These are phyloP conservation scores for Tilletia walkeri DNA, from an alignment of 1,284 basidiomycete genomes.

Conservation along the genomic window DNA sequence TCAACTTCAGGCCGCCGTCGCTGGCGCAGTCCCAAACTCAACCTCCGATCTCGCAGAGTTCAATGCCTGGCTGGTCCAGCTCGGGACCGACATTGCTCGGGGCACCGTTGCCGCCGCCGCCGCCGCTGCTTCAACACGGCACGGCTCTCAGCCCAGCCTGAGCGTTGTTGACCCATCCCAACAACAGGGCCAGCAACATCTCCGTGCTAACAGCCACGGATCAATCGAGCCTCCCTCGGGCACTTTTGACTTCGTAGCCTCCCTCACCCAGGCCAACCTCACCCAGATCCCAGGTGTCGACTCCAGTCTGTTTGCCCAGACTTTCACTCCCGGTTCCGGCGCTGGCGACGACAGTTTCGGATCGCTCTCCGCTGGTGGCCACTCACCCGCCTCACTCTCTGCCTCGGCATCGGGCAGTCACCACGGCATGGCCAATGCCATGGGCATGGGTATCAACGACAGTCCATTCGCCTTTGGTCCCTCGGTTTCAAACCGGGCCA, in stretches of 20 bases:
- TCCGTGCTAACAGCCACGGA: not conserved
- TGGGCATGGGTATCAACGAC: not conserved
- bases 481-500: constrained; percentile 22
- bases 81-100: constrained; percentile 49
- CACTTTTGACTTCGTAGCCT: constrained; percentile 34
- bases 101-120: constrained; percentile 20
- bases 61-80: constrained; percentile 53
- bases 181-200: not conserved
- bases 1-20: constrained; percentile 56
- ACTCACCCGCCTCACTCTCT: constrained; percentile 1
- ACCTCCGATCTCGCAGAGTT: constrained; percentile 53
- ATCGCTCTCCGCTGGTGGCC: constrained; percentile 3
- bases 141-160: not conserved
- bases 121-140: not conserved
- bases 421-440: constrained; percentile 11
- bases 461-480: not conserved
- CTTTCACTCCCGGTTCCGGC: not conserved
- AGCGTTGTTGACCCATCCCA: not conserved
- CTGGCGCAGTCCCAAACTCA: constrained; percentile 57
- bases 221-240: constrained; percentile 1
- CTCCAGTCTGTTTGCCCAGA: constrained; percentile 28
- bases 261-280: constrained; percentile 39
- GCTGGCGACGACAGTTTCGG: not conserved
- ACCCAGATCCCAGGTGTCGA: constrained; percentile 49
- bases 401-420: not conserved